These are phyloP conservation scores for Cyberlindnera subsufficiens DNA, from an alignment of 805 yeast genomes.

Conservation along the genomic window DNA sequence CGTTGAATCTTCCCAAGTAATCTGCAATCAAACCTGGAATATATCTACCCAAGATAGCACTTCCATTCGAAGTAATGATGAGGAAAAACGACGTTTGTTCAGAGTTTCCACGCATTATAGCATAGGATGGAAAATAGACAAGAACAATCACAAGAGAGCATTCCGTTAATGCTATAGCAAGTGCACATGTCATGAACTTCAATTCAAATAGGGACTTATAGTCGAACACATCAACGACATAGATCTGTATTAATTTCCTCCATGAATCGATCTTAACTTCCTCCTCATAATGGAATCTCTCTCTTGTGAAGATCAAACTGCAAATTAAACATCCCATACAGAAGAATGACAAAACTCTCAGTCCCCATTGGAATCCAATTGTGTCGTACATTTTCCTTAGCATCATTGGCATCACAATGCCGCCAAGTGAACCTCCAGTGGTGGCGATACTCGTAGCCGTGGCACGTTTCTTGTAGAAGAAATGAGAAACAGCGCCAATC, in stretches of 20 bases:
- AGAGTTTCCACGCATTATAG: slow-evolving; percentile 37
- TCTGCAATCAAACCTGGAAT: slow-evolving; percentile 39
- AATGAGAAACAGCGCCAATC: slow-evolving; percentile 38
- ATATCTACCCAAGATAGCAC: slow-evolving; percentile 38
- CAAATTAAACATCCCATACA: slow-evolving; percentile 22
- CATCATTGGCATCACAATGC: slow-evolving; percentile 41
- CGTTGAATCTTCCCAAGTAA: slow-evolving; percentile 46
- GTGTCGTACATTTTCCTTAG: slow-evolving; percentile 32
- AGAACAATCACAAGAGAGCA: slow-evolving; percentile 37
- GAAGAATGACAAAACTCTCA: slow-evolving; percentile 42
- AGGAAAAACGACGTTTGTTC: slow-evolving; percentile 36
- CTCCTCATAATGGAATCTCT: slow-evolving; percentile 24
- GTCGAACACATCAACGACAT: slow-evolving; percentile 24
- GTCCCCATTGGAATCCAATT: slow-evolving; percentile 50
- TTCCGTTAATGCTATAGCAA: slow-evolving; percentile 42
- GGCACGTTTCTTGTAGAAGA: slow-evolving; percentile 38
- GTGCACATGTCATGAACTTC: slow-evolving; percentile 37
- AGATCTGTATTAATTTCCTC: slow-evolving; percentile 11
- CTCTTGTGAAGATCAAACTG: slow-evolving; percentile 26
- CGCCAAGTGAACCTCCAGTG: slow-evolving; percentile 48
- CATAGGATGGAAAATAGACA: slow-evolving; percentile 49
- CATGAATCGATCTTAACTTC: slow-evolving; percentile 7
- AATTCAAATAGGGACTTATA: slow-evolving; percentile 35
- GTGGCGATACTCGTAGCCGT: slow-evolving; percentile 41
- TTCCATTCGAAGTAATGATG: slow-evolving; percentile 37